Base-by-base conservation (phyloP, 371 early-diverging fungal species). In the Blakeslea trispora region DNA sequence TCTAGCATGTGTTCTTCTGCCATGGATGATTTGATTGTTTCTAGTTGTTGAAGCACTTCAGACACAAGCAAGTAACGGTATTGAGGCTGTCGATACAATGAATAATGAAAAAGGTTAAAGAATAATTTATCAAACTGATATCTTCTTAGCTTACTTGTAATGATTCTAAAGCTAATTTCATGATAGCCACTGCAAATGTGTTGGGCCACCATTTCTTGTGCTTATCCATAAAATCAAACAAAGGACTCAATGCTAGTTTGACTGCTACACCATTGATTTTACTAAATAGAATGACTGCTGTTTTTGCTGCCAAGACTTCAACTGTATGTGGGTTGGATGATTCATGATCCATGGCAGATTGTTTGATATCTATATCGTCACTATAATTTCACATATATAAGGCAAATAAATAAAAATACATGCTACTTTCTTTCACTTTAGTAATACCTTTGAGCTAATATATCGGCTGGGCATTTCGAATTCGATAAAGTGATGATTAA, bases 1-100 rank as follows among this genome's bases (percentile, higher is more conserved):
- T 72, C 63, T 1, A 68, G 66, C n/a, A 59, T 43, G 48, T 69
- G 53, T 5, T 57, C 57, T 15, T 67, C 56, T 8, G 69, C 61
- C 3, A 23, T 41, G 58, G 45, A 3, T 57, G 69, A 45, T 57
- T 28, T 62, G 21, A 57, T 61, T 24, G 35, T 58, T 19, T 84
- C 83, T 6, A 91, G 60, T 35, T 81, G 83, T 13, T 84, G 81
- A 34, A 91, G 64, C 21, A 91, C 56, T 43, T 80, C 75, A 11
- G 84, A 78, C 11, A 90, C 75, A 18, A 89, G 63, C 24, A 88
- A 72, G 51, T 87, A 85, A 2, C 87, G 89, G 58, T 86, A 79
- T 70, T 90, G 88, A 14, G 86, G 72, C 76, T 83, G 55, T 7
- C 56, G 18, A 31, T 19, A 46, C n/a, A n/a, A n/a, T n/a, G n/a